A percentile compares a stretch with the other conserved stretches of the same genome.
phyloP scores from a whole-genome alignment of 257 asterid genomes.

The Knoxia roxburghii region DNA sequence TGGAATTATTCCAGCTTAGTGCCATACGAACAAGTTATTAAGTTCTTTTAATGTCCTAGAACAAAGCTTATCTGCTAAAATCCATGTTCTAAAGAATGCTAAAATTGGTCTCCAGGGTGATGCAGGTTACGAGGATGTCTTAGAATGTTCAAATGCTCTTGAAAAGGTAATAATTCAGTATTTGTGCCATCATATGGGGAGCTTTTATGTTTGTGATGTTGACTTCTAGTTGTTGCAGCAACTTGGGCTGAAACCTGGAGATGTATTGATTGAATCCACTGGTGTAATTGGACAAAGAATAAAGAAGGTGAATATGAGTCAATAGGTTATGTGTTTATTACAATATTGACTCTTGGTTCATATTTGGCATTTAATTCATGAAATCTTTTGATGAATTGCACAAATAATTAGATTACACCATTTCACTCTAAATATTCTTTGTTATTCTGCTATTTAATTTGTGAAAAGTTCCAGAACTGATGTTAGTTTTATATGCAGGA shows the following conservation, averaged over 20 bases:
- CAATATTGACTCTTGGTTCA: not conserved
- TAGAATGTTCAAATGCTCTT: conserved; percentile 72
- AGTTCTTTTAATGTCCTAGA: not conserved
- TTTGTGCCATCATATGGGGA: not conserved
- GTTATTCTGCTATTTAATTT: not conserved
- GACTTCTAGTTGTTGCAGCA: conserved; percentile 40
- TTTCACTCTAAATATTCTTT: not conserved
- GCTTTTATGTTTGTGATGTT: conserved; percentile 8
- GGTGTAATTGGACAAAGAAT: conserved; percentile 94
- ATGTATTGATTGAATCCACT: conserved; percentile 93
- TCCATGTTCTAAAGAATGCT: conserved; percentile 1
- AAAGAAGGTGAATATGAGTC: conserved; percentile 65
- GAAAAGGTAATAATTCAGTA: conserved; percentile 50
- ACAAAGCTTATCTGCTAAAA: not conserved
- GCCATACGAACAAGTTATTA: not conserved
- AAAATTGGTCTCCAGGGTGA: conserved; percentile 60
- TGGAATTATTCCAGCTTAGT: not conserved
- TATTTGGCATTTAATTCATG: not conserved
- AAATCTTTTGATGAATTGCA: not conserved
- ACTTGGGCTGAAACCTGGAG: conserved; percentile 62
- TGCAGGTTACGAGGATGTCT: conserved; percentile 87
- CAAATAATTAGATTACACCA: not conserved
- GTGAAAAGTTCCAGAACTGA: conserved; percentile 1
- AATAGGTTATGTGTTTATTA: not conserved
- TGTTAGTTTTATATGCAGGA: conserved; percentile 49